phyloP scores from a whole-genome alignment of 768 basidiomycete species.

The Kwoniella dendrophila region DNA sequence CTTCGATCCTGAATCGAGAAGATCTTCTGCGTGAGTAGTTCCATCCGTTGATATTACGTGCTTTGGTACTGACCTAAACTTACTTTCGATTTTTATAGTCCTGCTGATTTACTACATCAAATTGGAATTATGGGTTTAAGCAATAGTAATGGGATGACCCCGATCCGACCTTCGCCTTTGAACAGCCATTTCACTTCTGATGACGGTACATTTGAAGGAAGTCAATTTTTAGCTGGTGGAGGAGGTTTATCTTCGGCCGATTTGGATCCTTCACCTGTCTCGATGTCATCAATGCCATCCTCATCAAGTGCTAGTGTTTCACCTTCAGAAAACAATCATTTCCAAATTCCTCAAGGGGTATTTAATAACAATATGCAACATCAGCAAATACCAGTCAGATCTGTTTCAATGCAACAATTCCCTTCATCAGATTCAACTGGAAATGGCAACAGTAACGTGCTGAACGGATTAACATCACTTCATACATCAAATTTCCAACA shows the following conservation, averaged over 20 bases:
- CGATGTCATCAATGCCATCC: constrained; percentile 8
- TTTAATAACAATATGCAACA: neutral
- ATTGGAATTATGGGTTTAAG: constrained; percentile 39
- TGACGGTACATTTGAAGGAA: constrained; percentile 2
- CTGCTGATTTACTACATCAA: constrained; percentile 40
- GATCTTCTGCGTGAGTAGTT: constrained; percentile 53
- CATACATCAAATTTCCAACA: neutral
- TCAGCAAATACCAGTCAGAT: constrained; percentile 3
- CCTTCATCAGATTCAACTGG: neutral
- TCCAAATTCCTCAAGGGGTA: neutral
- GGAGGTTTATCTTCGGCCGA: neutral
- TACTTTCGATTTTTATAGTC: constrained; percentile 21
- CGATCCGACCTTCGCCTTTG: constrained; percentile 26
- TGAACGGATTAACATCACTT: neutral
- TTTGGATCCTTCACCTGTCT: constrained; percentile 13
- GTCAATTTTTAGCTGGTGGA: neutral
- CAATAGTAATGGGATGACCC: constrained; percentile 5
- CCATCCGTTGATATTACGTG: neutral
- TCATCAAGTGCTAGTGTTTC: constrained; percentile 14
- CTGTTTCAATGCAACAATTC: constrained; percentile 10
- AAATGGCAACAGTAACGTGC: neutral
- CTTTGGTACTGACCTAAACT: neutral
- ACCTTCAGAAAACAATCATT: constrained; percentile 1
- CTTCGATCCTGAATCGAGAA: constrained; percentile 37
- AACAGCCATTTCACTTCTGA: constrained; percentile 21